Evolutionary conservation across 208 protist species (phyloP), one percentile per base, ranked within the genome.

Genomic region (Crithidia bombi): DNA sequence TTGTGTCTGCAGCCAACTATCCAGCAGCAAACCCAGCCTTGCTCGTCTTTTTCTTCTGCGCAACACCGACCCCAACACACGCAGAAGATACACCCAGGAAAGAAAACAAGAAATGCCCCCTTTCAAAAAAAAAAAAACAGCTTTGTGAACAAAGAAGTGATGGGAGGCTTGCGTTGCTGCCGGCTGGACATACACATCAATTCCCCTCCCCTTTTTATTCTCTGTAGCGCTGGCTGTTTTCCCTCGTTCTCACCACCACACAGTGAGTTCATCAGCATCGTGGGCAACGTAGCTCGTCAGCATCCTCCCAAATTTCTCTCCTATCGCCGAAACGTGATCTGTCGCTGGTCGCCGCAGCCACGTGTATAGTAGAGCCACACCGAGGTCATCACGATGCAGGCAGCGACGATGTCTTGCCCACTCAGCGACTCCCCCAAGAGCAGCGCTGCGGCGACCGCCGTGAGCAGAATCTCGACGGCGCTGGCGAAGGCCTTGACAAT

Each of bases 401-500:
- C 75, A 0, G 86, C 83, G 0, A 86, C 38, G 12, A 88, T 43
- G 43, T 92, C 83, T 26, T 86, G 66, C 25, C 14, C n/a, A 0
- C 49, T 81, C n/a, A 91, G 50, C 9, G 71, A 43, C 32, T 94
- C 88, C 2, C 79, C 79, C 1, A 90, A 59, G 14, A 91, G 3
- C 11, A 73, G 3, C 9, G 66, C 58, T 1, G 83, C 74, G 0
- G 74, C 21, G 0, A 89, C 47, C 0, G 85, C 63, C n/a, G 81
- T 86, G 21, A 94, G 32, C 28, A 87, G 43, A 25, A 92, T 80
- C 56, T 94, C 89, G 17, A 89, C 59, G 9, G 82, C 75, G 15
- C 80, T 81, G 0, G 89, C 89, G 39, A 92, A 82, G 14, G 79
- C 73, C 78, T 92, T 94, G 2, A 90, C 86, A 62, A 94, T 87